Conservation (phyloP, 2,329 filamentous ascomycete species). For the Dactylonectria estremocensis region DNA sequence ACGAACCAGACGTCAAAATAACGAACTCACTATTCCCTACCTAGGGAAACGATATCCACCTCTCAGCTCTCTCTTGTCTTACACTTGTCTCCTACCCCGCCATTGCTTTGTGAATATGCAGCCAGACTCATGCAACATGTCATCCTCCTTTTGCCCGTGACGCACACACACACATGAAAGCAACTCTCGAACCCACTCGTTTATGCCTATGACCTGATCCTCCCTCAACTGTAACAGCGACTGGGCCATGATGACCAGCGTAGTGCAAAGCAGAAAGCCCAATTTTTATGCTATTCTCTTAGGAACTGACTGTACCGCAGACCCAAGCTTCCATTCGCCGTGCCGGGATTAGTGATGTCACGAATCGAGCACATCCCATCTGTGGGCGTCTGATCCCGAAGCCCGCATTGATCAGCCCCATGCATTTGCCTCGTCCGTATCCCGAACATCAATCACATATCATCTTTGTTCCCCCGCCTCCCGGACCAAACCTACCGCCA, state of each 20-base stretch:
- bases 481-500: neutral
- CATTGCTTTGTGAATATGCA: neutral
- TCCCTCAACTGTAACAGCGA: too few relatives aligned
- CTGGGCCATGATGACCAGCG: too few relatives aligned
- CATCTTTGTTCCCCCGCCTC: neutral
- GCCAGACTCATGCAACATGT: neutral
- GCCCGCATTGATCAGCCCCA: neutral
- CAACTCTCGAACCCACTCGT: too few relatives aligned
- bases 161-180: too few relatives aligned
- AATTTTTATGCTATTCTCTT: too few relatives aligned
- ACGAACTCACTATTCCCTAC: constrained; percentile 22
- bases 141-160: neutral
- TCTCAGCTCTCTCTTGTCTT: neutral
- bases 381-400: neutral
- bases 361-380: neutral
- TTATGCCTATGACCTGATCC: too few relatives aligned
- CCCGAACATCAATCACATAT: neutral
- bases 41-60: constrained; percentile 18
- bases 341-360: too few relatives aligned
- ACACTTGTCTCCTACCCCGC: neutral
- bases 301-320: too few relatives aligned
- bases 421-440: neutral
- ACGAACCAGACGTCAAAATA: constrained; percentile 42
- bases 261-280: too few relatives aligned
- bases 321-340: too few relatives aligned